A percentile compares a stretch with the other conserved stretches of the same genome.
Evolutionary conservation across 73 alveolate species (phyloP).

Genomic region (Effrenium voratum): DNA sequence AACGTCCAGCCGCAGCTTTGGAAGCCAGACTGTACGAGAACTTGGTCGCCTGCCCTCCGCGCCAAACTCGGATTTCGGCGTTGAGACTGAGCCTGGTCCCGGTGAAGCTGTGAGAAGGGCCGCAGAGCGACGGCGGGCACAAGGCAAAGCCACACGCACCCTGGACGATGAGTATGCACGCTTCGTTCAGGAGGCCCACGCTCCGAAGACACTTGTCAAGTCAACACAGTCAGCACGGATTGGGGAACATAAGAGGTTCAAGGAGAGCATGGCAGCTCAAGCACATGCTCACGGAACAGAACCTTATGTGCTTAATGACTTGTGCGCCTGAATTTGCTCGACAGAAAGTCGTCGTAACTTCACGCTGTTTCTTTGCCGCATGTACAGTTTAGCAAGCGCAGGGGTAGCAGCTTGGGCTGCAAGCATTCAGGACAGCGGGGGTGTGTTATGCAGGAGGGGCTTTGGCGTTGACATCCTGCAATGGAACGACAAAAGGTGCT

Average conservation of each 20-base stretch:
- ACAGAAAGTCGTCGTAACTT: too few species aligned
- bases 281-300: too few species aligned
- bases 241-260: neutral
- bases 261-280: neutral
- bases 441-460: too few species aligned
- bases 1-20: neutral
- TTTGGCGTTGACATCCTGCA: too few species aligned
- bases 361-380: too few species aligned
- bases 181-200: slow-evolving; percentile 4
- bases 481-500: too few species aligned
- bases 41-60: slow-evolving; percentile 51
- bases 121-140: slow-evolving; percentile 23
- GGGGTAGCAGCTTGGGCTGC: too few species aligned
- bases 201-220: neutral
- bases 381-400: too few species aligned
- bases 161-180: slow-evolving; percentile 43
- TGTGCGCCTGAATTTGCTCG: too few species aligned
- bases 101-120: slow-evolving; percentile 35
- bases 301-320: slow-evolving; percentile 21
- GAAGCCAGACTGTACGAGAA: neutral
- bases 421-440: too few species aligned
- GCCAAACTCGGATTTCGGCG: too few species aligned
- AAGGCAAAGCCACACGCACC: slow-evolving; percentile 23
- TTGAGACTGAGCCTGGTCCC: too few species aligned
- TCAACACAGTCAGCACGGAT: neutral